Conservation (phyloP, 768 basidiomycete species). For the Mycena galericulata region DNA sequence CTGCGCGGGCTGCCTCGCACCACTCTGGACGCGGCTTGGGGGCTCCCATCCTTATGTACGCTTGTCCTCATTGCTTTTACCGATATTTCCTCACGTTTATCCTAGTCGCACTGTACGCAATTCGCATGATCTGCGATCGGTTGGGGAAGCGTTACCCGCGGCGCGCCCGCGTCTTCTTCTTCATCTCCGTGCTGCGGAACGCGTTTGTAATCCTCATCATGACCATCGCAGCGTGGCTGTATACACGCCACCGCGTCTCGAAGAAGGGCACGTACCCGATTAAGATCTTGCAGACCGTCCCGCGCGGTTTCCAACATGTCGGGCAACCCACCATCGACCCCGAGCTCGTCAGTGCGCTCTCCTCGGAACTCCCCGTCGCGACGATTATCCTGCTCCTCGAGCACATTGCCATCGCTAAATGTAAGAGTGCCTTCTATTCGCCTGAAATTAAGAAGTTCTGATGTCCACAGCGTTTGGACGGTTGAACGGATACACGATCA, state of each 20-base stretch:
- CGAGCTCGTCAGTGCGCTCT: slow-evolving; percentile 74
- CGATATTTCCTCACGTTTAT: neutral
- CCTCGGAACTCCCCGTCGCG: slow-evolving; percentile 81
- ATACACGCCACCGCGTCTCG: slow-evolving; percentile 72
- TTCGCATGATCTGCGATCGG: slow-evolving; percentile 67
- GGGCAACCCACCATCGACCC: slow-evolving; percentile 53
- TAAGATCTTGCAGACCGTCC: slow-evolving; percentile 86
- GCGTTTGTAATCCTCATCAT: slow-evolving; percentile 91
- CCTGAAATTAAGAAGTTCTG: neutral
- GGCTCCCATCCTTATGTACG: slow-evolving; percentile 72
- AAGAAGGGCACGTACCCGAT: slow-evolving; percentile 81
- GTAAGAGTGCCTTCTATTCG: slow-evolving; percentile 57
- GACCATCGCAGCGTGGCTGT: slow-evolving; percentile 90
- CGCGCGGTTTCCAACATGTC: slow-evolving; percentile 81
- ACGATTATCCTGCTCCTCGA: slow-evolving; percentile 93
- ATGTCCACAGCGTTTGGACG: slow-evolving; percentile 83
- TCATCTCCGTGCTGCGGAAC: slow-evolving; percentile 80
- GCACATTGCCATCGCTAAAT: slow-evolving; percentile 98
- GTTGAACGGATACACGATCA: slow-evolving; percentile 93
- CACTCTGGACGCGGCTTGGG: slow-evolving; percentile 89
- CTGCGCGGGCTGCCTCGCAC: slow-evolving; percentile 83
- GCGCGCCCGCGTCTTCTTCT: slow-evolving; percentile 79
- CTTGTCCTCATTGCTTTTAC: neutral
- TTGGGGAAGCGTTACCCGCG: slow-evolving; percentile 71
- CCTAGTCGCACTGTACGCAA: slow-evolving; percentile 68